These are phyloP conservation scores for Mucor circinelloides DNA, from an alignment of 371 early-diverging fungal species.

Conservation along the genomic window DNA sequence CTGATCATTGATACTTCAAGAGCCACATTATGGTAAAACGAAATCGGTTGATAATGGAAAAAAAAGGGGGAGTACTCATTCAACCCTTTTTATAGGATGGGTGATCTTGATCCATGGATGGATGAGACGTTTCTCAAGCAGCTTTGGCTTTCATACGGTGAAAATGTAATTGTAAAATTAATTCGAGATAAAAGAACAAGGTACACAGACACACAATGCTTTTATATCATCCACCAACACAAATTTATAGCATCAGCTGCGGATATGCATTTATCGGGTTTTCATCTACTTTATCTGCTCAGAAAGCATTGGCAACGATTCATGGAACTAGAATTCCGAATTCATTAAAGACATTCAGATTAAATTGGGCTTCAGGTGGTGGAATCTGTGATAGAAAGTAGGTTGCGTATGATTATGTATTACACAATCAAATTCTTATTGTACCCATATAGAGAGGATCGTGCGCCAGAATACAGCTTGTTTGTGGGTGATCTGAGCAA, in stretches of 20 bases:
- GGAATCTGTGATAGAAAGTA: constrained; percentile 54
- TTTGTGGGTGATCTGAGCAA: constrained; percentile 88
- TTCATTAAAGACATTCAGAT: constrained; percentile 76
- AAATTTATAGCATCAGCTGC: constrained; percentile 45
- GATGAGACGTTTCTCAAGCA: constrained; percentile 74
- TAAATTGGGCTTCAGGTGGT: constrained; percentile 92
- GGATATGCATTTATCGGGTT: constrained; percentile 85
- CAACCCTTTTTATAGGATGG: constrained; percentile 62
- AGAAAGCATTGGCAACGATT: constrained; percentile 63
- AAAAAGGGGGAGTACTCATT: neutral
- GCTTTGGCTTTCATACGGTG: constrained; percentile 72
- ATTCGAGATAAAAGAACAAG: constrained; percentile 75
- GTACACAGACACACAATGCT: neutral
- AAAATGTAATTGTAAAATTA: constrained; percentile 80
- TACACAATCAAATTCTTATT: neutral
- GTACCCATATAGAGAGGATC: constrained; percentile 46
- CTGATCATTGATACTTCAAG: neutral
- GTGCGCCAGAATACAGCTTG: constrained; percentile 76
- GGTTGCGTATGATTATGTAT: neutral
- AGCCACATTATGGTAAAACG: constrained; percentile 2
- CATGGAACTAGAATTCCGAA: constrained; percentile 86
- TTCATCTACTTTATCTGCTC: constrained; percentile 59
- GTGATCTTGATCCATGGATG: constrained; percentile 87
- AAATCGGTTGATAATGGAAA: neutral
- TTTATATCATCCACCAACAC: neutral